Evolutionary conservation across 345 rosid genomes (phyloP).

Genomic region (Acer yangbiense): DNA sequence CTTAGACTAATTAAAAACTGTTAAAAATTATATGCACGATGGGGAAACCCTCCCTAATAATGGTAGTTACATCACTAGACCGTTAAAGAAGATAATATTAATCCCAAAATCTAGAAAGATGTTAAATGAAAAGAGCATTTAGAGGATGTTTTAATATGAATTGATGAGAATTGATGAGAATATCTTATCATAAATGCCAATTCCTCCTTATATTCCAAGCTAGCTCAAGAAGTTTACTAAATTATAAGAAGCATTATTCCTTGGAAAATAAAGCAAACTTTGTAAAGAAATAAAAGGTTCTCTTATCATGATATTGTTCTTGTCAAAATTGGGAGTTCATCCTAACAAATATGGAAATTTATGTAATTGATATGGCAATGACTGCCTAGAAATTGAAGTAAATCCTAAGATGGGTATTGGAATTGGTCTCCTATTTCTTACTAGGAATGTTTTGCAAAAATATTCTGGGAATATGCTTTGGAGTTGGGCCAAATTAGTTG

Average conservation of each 20-base stretch:
- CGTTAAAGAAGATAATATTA: not conserved
- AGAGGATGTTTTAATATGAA: not conserved
- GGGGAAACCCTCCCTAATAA: no score
- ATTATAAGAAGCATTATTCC: not conserved
- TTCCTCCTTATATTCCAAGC: not conserved
- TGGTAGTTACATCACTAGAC: no score
- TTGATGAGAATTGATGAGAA: not conserved
- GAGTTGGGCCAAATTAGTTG: constrained; percentile 6
- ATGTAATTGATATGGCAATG: not conserved
- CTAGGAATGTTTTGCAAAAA: constrained; percentile 18
- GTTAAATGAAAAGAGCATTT: not conserved
- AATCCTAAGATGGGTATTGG: not conserved
- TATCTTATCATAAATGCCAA: not conserved
- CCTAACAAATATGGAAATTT: not conserved
- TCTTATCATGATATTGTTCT: not conserved
- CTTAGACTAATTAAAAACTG: no score
- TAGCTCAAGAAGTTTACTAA: not conserved
- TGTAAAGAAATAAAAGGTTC: not conserved
- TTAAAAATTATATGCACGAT: no score
- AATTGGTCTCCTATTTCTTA: not conserved
- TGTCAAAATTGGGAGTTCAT: not conserved
- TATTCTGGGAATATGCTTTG: constrained; percentile 18
- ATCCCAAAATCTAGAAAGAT: not conserved
- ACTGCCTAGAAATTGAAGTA: not conserved
- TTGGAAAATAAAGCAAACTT: not conserved